A percentile compares a stretch with the other conserved stretches of the same genome.
Conservation (phyloP, 805 yeast species). For the Sugiyamaella lignohabitans region DNA sequence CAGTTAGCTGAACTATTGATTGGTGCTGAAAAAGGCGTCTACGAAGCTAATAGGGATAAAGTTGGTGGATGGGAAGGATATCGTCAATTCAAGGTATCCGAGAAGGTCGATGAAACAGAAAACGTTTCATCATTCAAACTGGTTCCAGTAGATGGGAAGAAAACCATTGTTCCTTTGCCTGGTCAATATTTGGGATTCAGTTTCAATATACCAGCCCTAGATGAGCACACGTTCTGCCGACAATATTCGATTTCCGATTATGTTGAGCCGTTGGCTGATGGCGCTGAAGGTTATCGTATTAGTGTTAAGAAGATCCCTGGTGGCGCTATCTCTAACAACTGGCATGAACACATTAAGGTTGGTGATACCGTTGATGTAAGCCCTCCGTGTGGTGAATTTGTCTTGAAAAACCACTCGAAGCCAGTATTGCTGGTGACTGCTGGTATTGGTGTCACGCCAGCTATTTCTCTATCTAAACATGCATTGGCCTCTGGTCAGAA, state of each 20-base stretch:
- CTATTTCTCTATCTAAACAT: constrained; percentile 45
- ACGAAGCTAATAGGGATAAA: constrained; percentile 31
- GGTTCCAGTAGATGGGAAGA: constrained; percentile 37
- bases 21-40: constrained; percentile 44
- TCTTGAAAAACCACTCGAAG: constrained; percentile 26
- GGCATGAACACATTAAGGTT: constrained; percentile 42
- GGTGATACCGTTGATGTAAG: constrained; percentile 46
- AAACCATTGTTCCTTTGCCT: constrained; percentile 24
- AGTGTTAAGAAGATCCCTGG: constrained; percentile 45
- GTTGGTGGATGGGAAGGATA: constrained; percentile 55
- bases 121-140: constrained; percentile 49
- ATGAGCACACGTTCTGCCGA: constrained; percentile 42
- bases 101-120: constrained; percentile 39
- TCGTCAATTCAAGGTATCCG: constrained; percentile 43
- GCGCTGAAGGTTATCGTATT: constrained; percentile 43
- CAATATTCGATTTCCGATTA: constrained; percentile 51
- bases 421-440: constrained; percentile 43
- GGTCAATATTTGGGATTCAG: constrained; percentile 43
- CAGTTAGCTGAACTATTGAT: constrained; percentile 58
- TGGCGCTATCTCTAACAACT: constrained; percentile 46
- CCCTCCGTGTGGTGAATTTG: constrained; percentile 56
- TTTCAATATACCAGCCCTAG: constrained; percentile 29
- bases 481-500: constrained; percentile 32
- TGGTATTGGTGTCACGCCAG: constrained; percentile 66
- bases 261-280: constrained; percentile 19